Evolutionary conservation across 2,329 filamentous ascomycete species (phyloP).

Genomic region (Polytolypa hystricis): DNA sequence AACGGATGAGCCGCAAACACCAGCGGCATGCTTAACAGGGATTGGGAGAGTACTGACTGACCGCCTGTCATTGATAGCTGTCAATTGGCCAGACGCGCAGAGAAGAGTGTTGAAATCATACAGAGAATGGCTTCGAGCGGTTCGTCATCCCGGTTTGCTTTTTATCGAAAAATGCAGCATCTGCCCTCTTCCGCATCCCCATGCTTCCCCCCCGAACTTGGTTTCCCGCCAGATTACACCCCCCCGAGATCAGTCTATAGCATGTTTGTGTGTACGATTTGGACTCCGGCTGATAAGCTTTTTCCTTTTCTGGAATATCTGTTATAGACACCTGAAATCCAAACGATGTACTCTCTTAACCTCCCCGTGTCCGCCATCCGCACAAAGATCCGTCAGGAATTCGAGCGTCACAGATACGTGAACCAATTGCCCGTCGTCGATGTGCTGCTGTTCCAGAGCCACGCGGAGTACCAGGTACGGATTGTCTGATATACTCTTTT

Average conservation of each 20-base stretch:
- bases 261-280: too few species aligned
- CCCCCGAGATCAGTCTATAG: too few species aligned
- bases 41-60: too few species aligned
- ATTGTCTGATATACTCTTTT: too few species aligned
- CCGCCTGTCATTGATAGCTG: conserved; percentile 60
- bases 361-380: conserved; percentile 78
- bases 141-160: conserved; percentile 44
- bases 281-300: too few species aligned
- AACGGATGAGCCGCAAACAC: too few species aligned
- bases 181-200: too few species aligned
- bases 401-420: conserved; percentile 89
- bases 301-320: neutral
- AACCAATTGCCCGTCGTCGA: conserved; percentile 81
- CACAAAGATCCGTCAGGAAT: conserved; percentile 91
- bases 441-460: conserved; percentile 79
- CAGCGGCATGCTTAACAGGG: too few species aligned
- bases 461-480: conserved; percentile 82
- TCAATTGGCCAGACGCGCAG: conserved; percentile 82
- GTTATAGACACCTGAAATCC: conserved; percentile 80
- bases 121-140: conserved; percentile 89
- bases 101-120: conserved; percentile 79
- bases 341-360: conserved; percentile 91
- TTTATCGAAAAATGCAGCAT: conserved; percentile 1
- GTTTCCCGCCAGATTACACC: too few species aligned
- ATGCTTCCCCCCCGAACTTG: too few species aligned